Base-by-base conservation (phyloP, 345 rosid genomes). In the Boechera divaricarpa region DNA sequence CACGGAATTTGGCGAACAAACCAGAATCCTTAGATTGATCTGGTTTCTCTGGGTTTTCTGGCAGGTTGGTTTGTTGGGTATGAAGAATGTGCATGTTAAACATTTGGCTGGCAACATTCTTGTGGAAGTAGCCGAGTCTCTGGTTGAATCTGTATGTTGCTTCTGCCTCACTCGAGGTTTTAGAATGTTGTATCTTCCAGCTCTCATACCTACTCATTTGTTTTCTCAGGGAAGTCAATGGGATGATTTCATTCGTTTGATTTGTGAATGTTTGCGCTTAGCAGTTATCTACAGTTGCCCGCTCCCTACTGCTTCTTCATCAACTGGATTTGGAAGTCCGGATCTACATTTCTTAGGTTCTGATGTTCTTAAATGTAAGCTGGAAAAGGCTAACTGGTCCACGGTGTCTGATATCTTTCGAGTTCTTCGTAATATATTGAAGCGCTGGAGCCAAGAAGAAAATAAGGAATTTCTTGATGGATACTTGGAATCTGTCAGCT, bases 101-200 rank as follows among this genome's bases (percentile, higher is more conserved):
- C 94, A 91, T 85, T 77, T 84, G 81, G 86, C 82, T 5, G 87
- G 88, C 77, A 88, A 84, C 68, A 68, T 90, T 63, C 88, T 94
- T 79, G 83, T 73, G 15, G 75, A 70, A 66, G 58, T 87, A 56
- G 85, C 94, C 0, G 83, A 85, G 74, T 83, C 76, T 71, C 55
- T 88, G 47, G 80, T 72, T 73, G 76, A 76, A 74, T 78, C 82
- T 70, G 97, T 90, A 82, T 67, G 94, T 83, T 63, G 10, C 39
- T 3, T 73, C 56, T 63, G 51, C 29, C 42, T 63, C 41, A 45
- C 21, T 71, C 11, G 21, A 35, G 32, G 52, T 13, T 76, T 28
- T 51, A 13, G 18, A 52, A 28, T 80, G 45, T 56, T 1, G 9
- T 73, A 51, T 38, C 56, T 42, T 48, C 32, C 2, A 32, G 24